Evolutionary conservation across 306 rosid species (phyloP).

Genomic region (Luffa acutangula): DNA sequence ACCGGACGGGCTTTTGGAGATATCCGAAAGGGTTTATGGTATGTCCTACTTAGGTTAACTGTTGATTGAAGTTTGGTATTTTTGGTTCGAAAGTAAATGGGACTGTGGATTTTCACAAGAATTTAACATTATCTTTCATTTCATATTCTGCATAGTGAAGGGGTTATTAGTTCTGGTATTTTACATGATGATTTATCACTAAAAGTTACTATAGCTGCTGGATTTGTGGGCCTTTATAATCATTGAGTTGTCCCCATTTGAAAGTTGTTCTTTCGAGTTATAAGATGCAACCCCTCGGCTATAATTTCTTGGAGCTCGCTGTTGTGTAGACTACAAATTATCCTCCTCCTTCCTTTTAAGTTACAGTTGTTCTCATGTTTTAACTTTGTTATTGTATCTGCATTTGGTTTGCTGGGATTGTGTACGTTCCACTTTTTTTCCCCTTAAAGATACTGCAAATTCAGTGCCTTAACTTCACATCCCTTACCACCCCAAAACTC

Average conservation of each 20-base stretch:
- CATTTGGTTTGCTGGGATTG: not conserved
- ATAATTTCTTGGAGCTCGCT: not conserved
- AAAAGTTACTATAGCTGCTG: not conserved
- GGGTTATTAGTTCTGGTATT: not conserved
- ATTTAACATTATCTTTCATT: not conserved
- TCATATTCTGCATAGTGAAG: not conserved
- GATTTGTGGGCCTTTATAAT: constrained; percentile 4
- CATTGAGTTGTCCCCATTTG: not conserved
- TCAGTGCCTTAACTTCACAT: not conserved
- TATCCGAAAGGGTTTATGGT: constrained; percentile 95
- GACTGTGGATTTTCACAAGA: not conserved
- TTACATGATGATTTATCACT: not conserved
- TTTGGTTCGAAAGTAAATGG: constrained; percentile 9
- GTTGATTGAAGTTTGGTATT: constrained; percentile 10
- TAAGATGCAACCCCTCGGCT: not conserved
- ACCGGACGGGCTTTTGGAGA: constrained; percentile 93
- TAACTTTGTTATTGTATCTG: not conserved
- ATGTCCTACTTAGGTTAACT: constrained; percentile 23
- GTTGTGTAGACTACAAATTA: not conserved
- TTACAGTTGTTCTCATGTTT: not conserved
- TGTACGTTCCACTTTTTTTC: not conserved
- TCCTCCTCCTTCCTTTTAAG: not conserved
- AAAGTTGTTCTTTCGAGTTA: not conserved
- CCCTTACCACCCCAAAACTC: not conserved
- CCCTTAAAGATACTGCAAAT: not conserved